A percentile compares a stretch with the other conserved stretches of the same genome.
These are phyloP conservation scores for Carex arenaria DNA, from an alignment of 202 grass and related monocot genomes.

Conservation along the genomic window DNA sequence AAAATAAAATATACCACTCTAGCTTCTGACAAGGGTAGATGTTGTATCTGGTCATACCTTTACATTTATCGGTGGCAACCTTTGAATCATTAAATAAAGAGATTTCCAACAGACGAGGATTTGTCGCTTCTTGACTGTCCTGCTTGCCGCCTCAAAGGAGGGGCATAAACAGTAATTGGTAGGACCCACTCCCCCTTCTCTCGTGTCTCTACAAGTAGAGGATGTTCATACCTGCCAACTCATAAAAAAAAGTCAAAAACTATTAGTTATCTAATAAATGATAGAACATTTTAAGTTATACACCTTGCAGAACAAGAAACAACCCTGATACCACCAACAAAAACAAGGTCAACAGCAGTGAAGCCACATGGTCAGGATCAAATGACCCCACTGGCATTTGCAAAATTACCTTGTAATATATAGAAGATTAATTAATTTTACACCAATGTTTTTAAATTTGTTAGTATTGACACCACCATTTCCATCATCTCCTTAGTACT, in stretches of 20 bases:
- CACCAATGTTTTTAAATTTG: background rate
- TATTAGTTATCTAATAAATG: background rate
- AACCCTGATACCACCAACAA: background rate
- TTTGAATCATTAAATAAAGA: conserved; percentile 48
- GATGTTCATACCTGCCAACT: conserved; percentile 71
- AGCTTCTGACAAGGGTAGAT: background rate
- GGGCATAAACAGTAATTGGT: conserved; percentile 80
- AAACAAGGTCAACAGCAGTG: background rate
- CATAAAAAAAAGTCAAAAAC: background rate
- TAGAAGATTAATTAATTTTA: background rate
- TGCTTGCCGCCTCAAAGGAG: conserved; percentile 57
- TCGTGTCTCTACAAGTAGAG: conserved; percentile 81
- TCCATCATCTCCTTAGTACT: background rate
- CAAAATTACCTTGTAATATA: background rate
- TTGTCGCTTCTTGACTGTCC: conserved; percentile 59
- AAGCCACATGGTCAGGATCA: background rate
- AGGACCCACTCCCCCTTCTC: conserved; percentile 96
- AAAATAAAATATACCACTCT: background rate
- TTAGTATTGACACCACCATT: background rate
- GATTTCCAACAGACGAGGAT: conserved; percentile 44
- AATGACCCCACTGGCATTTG: background rate
- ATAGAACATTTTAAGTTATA: background rate
- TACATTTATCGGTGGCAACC: background rate
- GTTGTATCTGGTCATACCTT: background rate
- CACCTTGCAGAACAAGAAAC: background rate